Evolutionary conservation across 2,329 filamentous ascomycete genomes (phyloP), one percentile per base, ranked within the genome.

Genomic region (Alternaria angustiovoidea): DNA sequence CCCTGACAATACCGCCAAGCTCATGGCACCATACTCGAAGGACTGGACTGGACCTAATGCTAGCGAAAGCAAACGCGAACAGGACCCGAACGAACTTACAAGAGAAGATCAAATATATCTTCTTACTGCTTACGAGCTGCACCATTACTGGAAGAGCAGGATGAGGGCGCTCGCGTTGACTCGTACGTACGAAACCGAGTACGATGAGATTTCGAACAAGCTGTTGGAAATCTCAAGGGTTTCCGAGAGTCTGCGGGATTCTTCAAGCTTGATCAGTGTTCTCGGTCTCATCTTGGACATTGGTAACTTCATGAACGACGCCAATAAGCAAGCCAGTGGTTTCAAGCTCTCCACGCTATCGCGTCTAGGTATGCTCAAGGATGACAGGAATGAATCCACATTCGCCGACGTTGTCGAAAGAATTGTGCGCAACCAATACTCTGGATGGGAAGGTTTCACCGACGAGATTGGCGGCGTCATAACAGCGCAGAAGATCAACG

Each of bases 281-380:
- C 87, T 99, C 57, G 94, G 94, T 60, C 86, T 98, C 63, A 99
- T 99, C 79, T 84, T 99, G 71, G 94, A 97, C 78, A 97, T 99
- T 74, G 95, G 95, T 79, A 99, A 99, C 80, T 99, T 97, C 85
- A 99, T 99, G 95, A 99, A 99, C 83, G 95, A 98, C 76, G 91
- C 94, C 56, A 98, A 97, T 82, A 99, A 99, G 82, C 95, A 98
- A 81, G 95, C 95, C 4, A 92, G 91, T 59, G 95, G 95, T 64
- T 99, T 99, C 89, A 99, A 99, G 83, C 88, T 99, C 14, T 95
- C 93, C 75, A 97, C 95, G 6, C 88, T 99, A 49, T 92, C 92
- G 28, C 89, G 95, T 56, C 84, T 99, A 56, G 94, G 91, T 62
- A 98, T 99, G 94, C 92, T 98, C 75, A 99, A 99, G 82, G 95